These are phyloP conservation scores for Xerocomus cyaneibrunnescens DNA, from an alignment of 1,284 basidiomycete genomes.

Conservation along the genomic window DNA sequence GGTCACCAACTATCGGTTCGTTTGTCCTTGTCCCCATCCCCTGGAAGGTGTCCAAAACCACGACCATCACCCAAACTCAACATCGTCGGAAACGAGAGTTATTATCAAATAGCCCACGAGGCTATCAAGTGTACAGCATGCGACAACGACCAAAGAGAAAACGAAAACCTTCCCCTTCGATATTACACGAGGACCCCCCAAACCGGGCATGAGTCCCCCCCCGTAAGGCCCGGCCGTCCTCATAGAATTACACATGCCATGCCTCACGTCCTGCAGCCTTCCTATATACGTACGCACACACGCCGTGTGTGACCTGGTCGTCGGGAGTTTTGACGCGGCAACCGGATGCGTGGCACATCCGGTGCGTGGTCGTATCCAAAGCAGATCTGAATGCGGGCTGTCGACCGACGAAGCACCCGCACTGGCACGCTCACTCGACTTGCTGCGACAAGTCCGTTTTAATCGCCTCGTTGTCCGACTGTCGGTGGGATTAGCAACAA, in stretches of 20 bases:
- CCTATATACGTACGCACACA: not conserved
- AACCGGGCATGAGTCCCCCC: not conserved
- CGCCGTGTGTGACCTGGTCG: not conserved
- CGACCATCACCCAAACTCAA: too few species aligned
- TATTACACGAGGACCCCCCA: too few species aligned
- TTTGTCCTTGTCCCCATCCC: too few species aligned
- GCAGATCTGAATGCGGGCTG: not conserved
- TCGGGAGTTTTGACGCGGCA: not conserved
- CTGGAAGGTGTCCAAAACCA: too few species aligned
- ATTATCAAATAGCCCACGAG: too few species aligned
- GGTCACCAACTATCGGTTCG: not conserved
- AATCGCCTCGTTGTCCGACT: conserved; percentile 14
- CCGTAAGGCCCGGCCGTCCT: too few species aligned
- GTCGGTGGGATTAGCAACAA: not conserved
- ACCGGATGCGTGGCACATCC: not conserved
- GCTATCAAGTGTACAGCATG: too few species aligned
- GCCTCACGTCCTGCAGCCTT: not conserved
- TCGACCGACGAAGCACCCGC: not conserved
- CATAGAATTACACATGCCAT: not conserved
- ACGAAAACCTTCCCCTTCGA: too few species aligned
- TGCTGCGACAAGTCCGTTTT: conserved; percentile 16
- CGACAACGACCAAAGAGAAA: too few species aligned
- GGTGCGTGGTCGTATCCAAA: not conserved
- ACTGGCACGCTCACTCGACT: not conserved
- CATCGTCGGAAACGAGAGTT: too few species aligned